These are phyloP conservation scores for Vigna hirtella DNA, from an alignment of 306 rosid species.

Conservation along the genomic window DNA sequence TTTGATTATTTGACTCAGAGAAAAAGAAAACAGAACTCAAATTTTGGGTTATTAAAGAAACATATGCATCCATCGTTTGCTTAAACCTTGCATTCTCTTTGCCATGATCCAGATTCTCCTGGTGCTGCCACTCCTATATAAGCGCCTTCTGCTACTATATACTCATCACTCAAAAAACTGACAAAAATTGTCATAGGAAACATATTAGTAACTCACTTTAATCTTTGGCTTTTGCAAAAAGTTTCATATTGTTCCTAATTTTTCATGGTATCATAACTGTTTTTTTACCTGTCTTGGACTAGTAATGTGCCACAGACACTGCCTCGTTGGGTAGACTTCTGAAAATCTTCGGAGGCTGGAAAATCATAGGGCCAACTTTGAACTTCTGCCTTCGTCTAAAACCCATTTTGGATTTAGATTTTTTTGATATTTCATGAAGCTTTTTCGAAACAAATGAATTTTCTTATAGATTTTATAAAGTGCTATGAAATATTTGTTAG, in stretches of 20 bases:
- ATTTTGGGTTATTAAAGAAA: slow-evolving; percentile 2
- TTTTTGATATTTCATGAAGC: too few species aligned
- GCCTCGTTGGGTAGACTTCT: slow-evolving; percentile 60
- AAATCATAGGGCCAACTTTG: slow-evolving; percentile 84
- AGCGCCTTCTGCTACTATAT: slow-evolving; percentile 58
- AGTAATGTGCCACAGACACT: slow-evolving; percentile 62
- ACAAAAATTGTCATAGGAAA: slow-evolving; percentile 5
- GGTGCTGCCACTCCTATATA: slow-evolving; percentile 79
- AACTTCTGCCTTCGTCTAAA: slow-evolving; percentile 69
- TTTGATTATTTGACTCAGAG: background rate
- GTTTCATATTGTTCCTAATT: background rate
- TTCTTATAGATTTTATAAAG: too few species aligned
- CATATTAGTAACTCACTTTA: background rate
- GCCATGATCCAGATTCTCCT: slow-evolving; percentile 89
- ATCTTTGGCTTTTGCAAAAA: background rate
- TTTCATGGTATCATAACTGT: background rate
- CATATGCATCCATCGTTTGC: background rate
- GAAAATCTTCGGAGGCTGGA: slow-evolving; percentile 79
- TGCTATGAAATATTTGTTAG: too few species aligned
- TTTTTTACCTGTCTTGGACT: slow-evolving; percentile 64
- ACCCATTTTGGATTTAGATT: background rate
- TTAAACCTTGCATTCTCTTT: slow-evolving; percentile 76
- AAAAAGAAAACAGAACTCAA: background rate
- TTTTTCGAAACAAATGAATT: too few species aligned
- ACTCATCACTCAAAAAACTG: slow-evolving; percentile 57